These are phyloP conservation scores for Rhizopogon roseolus DNA, from an alignment of 768 basidiomycete genomes.

Conservation along the genomic window DNA sequence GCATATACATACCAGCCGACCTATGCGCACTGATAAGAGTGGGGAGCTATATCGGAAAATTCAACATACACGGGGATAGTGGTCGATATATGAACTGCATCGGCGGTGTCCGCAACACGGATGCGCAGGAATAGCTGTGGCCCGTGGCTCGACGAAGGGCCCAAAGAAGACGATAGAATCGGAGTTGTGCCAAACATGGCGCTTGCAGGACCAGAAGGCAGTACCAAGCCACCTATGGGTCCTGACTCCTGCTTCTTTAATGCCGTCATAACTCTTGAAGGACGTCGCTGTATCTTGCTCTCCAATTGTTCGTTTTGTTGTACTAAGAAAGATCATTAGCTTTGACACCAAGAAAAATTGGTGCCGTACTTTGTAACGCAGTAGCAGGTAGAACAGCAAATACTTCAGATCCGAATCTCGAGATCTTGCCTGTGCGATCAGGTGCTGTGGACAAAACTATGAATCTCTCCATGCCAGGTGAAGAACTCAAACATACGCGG, in stretches of 20 bases:
- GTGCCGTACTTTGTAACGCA: constrained; percentile 54
- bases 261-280: constrained; percentile 58
- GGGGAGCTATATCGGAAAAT: neutral
- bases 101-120: constrained; percentile 73
- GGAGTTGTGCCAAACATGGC: constrained; percentile 46
- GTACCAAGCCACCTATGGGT: constrained; percentile 30
- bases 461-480: neutral
- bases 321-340: constrained; percentile 30
- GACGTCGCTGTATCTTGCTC: constrained; percentile 75
- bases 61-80: constrained; percentile 85
- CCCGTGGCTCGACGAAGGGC: constrained; percentile 67
- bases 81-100: constrained; percentile 81
- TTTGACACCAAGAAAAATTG: neutral
- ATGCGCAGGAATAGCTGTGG: constrained; percentile 83
- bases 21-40: constrained; percentile 27
- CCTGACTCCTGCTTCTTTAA: constrained; percentile 55
- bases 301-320: constrained; percentile 80
- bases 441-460: constrained; percentile 57
- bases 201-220: constrained; percentile 37
- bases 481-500: constrained; percentile 55
- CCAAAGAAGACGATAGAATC: constrained; percentile 60
- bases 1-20: constrained; percentile 93
- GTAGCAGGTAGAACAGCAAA: constrained; percentile 85
- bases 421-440: constrained; percentile 79
- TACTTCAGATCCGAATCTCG: constrained; percentile 85